Conservation (phyloP, 208 protist genomes). For the Phytomonas sp. region DNA sequence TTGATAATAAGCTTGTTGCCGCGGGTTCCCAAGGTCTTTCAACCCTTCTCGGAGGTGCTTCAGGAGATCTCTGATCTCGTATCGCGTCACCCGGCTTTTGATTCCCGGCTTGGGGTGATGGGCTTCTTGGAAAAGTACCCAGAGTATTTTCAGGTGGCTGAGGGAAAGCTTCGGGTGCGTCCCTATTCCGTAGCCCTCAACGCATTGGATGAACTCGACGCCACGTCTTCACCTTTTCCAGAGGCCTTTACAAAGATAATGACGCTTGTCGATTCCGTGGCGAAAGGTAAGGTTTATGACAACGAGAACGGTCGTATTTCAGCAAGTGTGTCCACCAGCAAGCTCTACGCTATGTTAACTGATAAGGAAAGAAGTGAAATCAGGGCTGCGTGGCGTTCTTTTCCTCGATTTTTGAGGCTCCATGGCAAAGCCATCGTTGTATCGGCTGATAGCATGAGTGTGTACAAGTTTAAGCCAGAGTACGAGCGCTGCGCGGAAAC, state of each 20-base stretch:
- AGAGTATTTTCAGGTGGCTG: slow-evolving; percentile 79
- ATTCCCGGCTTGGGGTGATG: slow-evolving; percentile 64
- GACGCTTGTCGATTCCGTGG: slow-evolving; percentile 31
- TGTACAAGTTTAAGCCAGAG: slow-evolving; percentile 58
- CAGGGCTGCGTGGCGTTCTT: slow-evolving; percentile 50
- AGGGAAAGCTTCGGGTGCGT: slow-evolving; percentile 60
- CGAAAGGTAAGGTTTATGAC: slow-evolving; percentile 52
- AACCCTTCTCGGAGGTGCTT: slow-evolving; percentile 55
- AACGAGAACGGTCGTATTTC: slow-evolving; percentile 28
- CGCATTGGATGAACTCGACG: slow-evolving; percentile 51
- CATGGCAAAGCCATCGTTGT: slow-evolving; percentile 72
- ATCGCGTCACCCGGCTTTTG: slow-evolving; percentile 69
- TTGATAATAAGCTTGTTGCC: slow-evolving; percentile 55
- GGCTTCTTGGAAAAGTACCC: slow-evolving; percentile 81
- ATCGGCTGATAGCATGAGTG: slow-evolving; percentile 60
- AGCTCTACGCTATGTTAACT: slow-evolving; percentile 57
- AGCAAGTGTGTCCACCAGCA: slow-evolving; percentile 49
- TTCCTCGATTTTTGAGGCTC: slow-evolving; percentile 75
- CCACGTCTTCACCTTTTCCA: slow-evolving; percentile 44
- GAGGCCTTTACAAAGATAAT: slow-evolving; percentile 45
- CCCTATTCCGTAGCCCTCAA: slow-evolving; percentile 66
- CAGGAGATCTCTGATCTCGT: slow-evolving; percentile 72
- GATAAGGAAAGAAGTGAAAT: slow-evolving; percentile 43
- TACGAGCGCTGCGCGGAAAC: slow-evolving; percentile 77
- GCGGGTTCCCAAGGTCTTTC: slow-evolving; percentile 52